Percentiles rank a stretch among this genome's conserved stretches.
These are phyloP conservation scores for Pelargonium fulgidum DNA, from an alignment of 441 rosid genomes.

Conservation along the genomic window DNA sequence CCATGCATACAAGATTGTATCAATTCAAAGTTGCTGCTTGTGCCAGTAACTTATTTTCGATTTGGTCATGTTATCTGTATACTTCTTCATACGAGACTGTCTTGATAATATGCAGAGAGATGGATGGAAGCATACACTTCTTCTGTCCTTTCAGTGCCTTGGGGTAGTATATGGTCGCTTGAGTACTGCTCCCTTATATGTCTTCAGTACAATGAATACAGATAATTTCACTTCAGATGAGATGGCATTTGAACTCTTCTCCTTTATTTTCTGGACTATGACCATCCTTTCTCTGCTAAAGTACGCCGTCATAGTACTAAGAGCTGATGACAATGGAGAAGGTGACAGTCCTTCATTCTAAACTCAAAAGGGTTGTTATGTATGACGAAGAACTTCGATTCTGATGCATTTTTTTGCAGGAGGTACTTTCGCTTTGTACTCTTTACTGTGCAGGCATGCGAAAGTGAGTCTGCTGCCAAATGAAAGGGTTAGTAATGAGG, in stretches of 20 bases:
- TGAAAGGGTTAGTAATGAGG: constrained; percentile 27
- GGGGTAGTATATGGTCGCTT: constrained; percentile 61
- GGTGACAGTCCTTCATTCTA: constrained; percentile 29
- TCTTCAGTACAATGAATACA: constrained; percentile 36
- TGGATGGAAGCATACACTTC: constrained; percentile 42
- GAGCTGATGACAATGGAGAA: constrained; percentile 55
- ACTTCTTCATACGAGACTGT: constrained; percentile 8
- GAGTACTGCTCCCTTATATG: constrained; percentile 52
- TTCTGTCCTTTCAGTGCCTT: constrained; percentile 48
- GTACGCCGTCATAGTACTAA: constrained; percentile 47
- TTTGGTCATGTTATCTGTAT: neutral
- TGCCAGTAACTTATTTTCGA: too few relatives aligned
- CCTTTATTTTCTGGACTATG: constrained; percentile 59
- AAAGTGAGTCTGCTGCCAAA: constrained; percentile 55
- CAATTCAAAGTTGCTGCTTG: neutral
- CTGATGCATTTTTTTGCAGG: constrained; percentile 33
- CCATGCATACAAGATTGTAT: neutral
- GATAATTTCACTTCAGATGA: constrained; percentile 34
- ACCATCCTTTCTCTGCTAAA: constrained; percentile 43
- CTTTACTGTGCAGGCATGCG: constrained; percentile 50
- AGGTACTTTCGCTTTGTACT: constrained; percentile 59
- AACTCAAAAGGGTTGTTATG: neutral
- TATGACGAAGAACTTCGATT: constrained; percentile 3
- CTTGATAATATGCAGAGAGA: constrained; percentile 36
- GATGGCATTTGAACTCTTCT: constrained; percentile 40